Conservation (phyloP, 352 stramenopile species). For the Globisporangium spinosum region DNA sequence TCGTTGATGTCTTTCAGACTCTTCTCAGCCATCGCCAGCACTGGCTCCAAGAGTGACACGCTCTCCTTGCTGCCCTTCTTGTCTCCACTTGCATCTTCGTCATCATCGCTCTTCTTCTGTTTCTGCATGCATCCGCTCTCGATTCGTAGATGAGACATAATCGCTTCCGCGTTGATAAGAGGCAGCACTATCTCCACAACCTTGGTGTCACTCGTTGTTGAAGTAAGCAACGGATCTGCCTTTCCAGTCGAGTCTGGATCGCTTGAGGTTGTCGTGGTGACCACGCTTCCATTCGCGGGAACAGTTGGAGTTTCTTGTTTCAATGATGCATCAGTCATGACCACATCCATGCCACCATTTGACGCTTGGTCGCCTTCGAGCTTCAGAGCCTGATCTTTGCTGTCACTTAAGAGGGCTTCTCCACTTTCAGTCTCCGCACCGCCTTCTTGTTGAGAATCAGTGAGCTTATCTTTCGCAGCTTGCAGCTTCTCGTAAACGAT, state of each 20-base stretch:
- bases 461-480: constrained; percentile 42
- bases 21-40: constrained; percentile 62
- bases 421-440: constrained; percentile 1
- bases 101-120: constrained; percentile 22
- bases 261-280: background rate
- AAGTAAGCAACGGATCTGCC: background rate
- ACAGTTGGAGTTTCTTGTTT: background rate
- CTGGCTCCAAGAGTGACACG: constrained; percentile 46
- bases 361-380: constrained; percentile 1
- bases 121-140: constrained; percentile 73
- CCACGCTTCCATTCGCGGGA: background rate
- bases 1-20: constrained; percentile 56
- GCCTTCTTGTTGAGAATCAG: background rate
- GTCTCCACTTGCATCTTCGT: constrained; percentile 21
- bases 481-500: constrained; percentile 56
- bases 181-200: constrained; percentile 1
- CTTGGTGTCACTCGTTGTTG: background rate
- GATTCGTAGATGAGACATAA: constrained; percentile 64
- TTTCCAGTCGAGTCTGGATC: background rate
- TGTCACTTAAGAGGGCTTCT: background rate
- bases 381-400: constrained; percentile 1
- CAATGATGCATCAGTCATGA: background rate
- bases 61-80: constrained; percentile 2
- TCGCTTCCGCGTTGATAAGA: constrained; percentile 34
- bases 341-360: background rate